phyloP scores from a whole-genome alignment of 1,284 basidiomycete genomes.

The Leccinum glutinopallens region DNA sequence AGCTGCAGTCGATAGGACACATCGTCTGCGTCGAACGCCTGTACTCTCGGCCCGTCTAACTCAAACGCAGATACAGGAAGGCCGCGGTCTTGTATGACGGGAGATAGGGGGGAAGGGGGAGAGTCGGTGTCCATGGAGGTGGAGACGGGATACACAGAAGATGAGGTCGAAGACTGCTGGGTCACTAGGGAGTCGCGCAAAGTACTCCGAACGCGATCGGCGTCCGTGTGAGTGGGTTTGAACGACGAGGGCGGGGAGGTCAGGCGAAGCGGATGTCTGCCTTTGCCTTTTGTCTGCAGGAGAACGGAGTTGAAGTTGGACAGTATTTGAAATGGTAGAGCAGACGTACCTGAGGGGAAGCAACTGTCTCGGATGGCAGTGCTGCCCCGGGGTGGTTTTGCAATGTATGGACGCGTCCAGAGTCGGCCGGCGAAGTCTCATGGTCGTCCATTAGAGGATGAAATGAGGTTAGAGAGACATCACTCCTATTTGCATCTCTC shows the following conservation, averaged over 20 bases:
- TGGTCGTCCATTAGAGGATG: conserved; percentile 25
- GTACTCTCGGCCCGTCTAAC: conserved; percentile 44
- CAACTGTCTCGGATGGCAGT: conserved; percentile 16
- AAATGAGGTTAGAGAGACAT: conserved; percentile 29
- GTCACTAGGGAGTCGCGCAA: conserved; percentile 53
- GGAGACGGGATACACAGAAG: conserved; percentile 75
- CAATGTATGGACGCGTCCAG: conserved; percentile 5
- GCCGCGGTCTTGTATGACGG: conserved; percentile 47
- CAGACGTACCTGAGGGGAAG: conserved; percentile 27
- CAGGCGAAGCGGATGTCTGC: conserved; percentile 29
- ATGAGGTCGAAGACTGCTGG: conserved; percentile 59
- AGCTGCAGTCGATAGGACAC: conserved; percentile 79
- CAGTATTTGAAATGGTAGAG: conserved; percentile 14
- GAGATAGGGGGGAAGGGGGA: conserved; percentile 57
- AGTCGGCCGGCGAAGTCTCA: conserved; percentile 12
- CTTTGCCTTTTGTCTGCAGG: conserved; percentile 33
- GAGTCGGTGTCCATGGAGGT: conserved; percentile 58
- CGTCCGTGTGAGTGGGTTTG: conserved; percentile 31
- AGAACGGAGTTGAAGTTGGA: conserved; percentile 20
- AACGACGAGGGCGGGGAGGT: conserved; percentile 38
- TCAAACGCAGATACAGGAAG: conserved; percentile 49
- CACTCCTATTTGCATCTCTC: conserved; percentile 30
- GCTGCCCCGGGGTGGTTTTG: conserved; percentile 17
- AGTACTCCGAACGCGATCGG: conserved; percentile 34
- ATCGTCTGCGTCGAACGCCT: conserved; percentile 73